Evolutionary conservation across 139 green algal genomes (phyloP).

Genomic region (Pycnococcus provasolii): DNA sequence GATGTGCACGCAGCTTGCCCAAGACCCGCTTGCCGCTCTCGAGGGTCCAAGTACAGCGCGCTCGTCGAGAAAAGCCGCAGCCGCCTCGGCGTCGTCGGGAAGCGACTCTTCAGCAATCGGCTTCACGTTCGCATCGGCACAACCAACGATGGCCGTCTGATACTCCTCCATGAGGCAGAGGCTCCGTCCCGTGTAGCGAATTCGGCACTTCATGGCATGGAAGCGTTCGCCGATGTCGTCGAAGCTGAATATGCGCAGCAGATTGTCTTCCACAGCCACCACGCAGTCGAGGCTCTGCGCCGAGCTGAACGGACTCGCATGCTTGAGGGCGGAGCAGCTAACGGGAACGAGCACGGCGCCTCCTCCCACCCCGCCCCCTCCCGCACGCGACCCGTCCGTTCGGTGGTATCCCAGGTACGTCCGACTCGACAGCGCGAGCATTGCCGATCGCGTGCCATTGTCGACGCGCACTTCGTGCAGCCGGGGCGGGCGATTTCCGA

Average conservation of each 20-base stretch:
- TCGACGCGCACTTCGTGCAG: conserved; percentile 42
- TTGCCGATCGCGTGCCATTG: conserved; percentile 49
- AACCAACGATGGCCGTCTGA: conserved; percentile 53
- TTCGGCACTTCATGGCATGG: conserved; percentile 57
- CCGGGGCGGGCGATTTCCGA: conserved; percentile 69
- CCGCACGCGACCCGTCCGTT: no score
- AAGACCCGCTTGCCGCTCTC: conserved; percentile 52
- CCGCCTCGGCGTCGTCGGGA: conserved; percentile 5
- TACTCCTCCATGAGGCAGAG: conserved; percentile 40
- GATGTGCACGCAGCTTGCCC: conserved; percentile 79
- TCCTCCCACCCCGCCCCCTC: no score
- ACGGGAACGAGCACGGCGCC: no score
- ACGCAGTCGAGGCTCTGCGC: conserved; percentile 95
- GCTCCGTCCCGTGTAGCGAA: conserved; percentile 59
- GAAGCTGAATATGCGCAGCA: conserved; percentile 78
- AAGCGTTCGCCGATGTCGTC: conserved; percentile 87
- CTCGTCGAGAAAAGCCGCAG: conserved; percentile 33
- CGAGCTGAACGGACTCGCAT: conserved; percentile 53
- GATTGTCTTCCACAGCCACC: conserved; percentile 69
- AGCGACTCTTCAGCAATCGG: conserved; percentile 19
- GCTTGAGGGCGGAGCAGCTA: conserved; percentile 24
- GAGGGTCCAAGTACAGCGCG: conserved; percentile 48
- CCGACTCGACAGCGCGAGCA: conserved; percentile 83
- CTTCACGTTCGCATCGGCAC: conserved; percentile 19
- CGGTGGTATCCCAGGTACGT: conserved; percentile 84